Percentiles rank a stretch among this genome's conserved stretches.
Conservation (phyloP, 2,329 filamentous ascomycete species). For the Juglanconis oblonga region DNA sequence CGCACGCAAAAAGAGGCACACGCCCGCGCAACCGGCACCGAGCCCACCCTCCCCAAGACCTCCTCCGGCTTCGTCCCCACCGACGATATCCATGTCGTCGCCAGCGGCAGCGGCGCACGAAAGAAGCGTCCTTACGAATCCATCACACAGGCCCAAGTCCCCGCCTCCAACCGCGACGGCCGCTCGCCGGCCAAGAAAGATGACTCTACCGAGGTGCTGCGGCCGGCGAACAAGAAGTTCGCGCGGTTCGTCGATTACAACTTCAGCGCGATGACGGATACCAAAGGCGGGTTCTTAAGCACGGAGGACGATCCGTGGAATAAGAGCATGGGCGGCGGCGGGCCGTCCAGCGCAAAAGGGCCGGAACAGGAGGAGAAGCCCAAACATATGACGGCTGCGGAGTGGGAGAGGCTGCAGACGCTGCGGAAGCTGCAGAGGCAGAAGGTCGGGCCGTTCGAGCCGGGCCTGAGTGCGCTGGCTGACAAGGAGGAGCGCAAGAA, state of each 20-base stretch:
- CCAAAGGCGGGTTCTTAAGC: conserved; percentile 92
- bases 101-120: not conserved
- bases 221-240: conserved; percentile 76
- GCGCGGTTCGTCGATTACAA: conserved; percentile 96
- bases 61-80: conserved; percentile 71
- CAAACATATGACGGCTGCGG: conserved; percentile 80
- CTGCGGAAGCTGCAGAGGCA: conserved; percentile 68
- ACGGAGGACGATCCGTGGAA: conserved; percentile 89
- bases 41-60: conserved; percentile 43
- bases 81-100: conserved; percentile 55
- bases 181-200: conserved; percentile 42
- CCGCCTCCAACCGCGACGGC: conserved; percentile 67
- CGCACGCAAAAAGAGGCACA: conserved; percentile 71
- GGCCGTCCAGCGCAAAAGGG: conserved; percentile 33
- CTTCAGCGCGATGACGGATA: conserved; percentile 96
- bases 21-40: conserved; percentile 41
- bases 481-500: conserved; percentile 64
- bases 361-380: conserved; percentile 63
- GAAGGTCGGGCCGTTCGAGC: conserved; percentile 82
- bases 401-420: conserved; percentile 85
- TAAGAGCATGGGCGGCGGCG: conserved; percentile 59
- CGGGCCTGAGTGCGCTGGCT: conserved; percentile 73
- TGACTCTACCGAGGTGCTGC: conserved; percentile 45
- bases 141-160: conserved; percentile 52
- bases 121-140: conserved; percentile 67